Conservation (phyloP, 345 rosid species). For the Acer negundo region DNA sequence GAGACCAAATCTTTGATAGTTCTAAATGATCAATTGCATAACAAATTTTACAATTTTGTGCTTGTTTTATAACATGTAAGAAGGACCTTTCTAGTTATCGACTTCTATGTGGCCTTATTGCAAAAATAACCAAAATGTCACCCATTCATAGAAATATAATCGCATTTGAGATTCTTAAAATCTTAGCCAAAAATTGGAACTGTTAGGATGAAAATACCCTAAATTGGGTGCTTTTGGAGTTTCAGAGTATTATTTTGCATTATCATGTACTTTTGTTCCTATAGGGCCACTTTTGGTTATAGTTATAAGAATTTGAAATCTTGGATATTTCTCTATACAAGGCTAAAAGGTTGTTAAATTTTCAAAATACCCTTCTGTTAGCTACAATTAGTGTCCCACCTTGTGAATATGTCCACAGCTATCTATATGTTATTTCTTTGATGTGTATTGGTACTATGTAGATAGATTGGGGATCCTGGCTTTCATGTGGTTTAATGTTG, state of each 20-base stretch:
- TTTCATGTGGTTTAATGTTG: background rate
- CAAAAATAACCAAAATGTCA: background rate
- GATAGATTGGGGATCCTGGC: background rate
- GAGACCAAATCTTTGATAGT: background rate
- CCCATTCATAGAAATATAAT: background rate
- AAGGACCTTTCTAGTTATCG: background rate
- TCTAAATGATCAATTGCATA: background rate
- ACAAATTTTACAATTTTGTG: background rate
- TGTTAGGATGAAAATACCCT: background rate
- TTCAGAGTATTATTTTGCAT: too few relatives aligned
- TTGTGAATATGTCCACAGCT: background rate
- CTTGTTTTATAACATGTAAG: background rate
- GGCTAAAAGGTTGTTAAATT: background rate
- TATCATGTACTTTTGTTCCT: background rate
- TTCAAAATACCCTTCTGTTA: background rate
- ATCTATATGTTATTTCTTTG: background rate
- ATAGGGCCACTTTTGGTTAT: background rate
- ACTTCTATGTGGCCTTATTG: background rate
- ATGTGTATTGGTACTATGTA: background rate
- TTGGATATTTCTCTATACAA: background rate
- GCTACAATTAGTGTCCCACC: background rate
- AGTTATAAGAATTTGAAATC: background rate
- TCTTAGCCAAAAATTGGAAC: background rate
- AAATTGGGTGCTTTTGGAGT: background rate
- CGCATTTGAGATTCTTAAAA: background rate